phyloP scores from a whole-genome alignment of 306 rosid species.

The Datisca glomerata region DNA sequence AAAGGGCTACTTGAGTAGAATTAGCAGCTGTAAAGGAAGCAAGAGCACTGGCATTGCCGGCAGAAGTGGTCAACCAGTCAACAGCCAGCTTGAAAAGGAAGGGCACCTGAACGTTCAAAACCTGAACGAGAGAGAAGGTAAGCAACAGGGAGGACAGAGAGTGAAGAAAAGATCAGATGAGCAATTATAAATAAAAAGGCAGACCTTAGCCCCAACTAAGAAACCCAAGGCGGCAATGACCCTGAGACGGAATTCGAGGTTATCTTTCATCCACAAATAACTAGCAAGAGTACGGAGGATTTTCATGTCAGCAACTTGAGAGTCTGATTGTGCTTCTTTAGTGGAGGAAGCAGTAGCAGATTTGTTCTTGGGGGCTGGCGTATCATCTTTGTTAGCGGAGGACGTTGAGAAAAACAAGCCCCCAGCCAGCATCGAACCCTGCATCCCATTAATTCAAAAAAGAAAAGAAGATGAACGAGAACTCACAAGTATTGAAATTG shows the following conservation, averaged over 20 bases:
- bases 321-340: constrained; percentile 14
- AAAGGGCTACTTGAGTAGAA: constrained; percentile 44
- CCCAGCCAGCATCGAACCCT: constrained; percentile 19
- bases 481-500: neutral
- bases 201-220: constrained; percentile 88
- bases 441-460: neutral
- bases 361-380: constrained; percentile 11
- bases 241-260: constrained; percentile 60
- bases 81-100: constrained; percentile 93
- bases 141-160: constrained; percentile 1
- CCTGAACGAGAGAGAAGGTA: constrained; percentile 22
- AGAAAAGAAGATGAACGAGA: neutral
- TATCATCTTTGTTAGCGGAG: constrained; percentile 9
- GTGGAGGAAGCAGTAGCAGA: constrained; percentile 7
- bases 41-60: constrained; percentile 48
- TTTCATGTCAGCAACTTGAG: constrained; percentile 30
- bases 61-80: constrained; percentile 70
- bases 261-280: constrained; percentile 92
- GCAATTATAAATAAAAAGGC: neutral
- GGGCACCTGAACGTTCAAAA: constrained; percentile 95
- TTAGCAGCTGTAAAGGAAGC: constrained; percentile 52
- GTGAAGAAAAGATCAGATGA: neutral
- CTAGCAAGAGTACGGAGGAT: constrained; percentile 75
- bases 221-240: constrained; percentile 71
- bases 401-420: constrained; percentile 25